Evolutionary conservation across 2,329 filamentous ascomycete species (phyloP), one percentile per base, ranked within the genome.

Genomic region (Biscogniauxia marginata): DNA sequence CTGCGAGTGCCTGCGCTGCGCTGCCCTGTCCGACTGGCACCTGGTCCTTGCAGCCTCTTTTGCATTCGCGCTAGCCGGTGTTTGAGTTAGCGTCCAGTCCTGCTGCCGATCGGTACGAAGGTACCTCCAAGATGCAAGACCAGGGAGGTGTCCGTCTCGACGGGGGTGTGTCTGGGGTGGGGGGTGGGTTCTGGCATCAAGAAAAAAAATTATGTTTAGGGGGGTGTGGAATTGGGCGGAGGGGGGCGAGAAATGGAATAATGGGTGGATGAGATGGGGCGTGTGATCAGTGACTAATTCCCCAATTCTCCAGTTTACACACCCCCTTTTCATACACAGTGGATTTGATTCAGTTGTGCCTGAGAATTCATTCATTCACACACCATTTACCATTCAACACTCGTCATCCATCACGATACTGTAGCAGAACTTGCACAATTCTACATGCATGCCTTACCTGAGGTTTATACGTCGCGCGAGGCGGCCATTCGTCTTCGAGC

Each of bases 31-130:
- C 45, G 30, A 18, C 11, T 39, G 30, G 30, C 20, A 48, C 53
- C 52, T 52, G 59, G 59, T 62, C 62, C 60, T 65, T 63, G 64
- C 59, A 65, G 58, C 57, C 50, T 61, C 61, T 62, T 66, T 52
- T 63, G 60, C 64, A 68, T 66, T 62, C 25, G 24, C 52, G 61
- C 67, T 67, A 69, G 58, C 30, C 65, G 43, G 20, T 53, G 60
- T 66, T 43, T 45, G 63, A 64, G 22, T 59, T 69, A 69, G 67
- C 65, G 65, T 62, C 61, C 45, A 51, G 11, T 59, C 45, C 51
- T 65, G 65, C 57, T 66, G 66, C 62, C 61, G 65, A 69, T 67
- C 63, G 34, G 43, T 59, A 54, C 57, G 58, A 53, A 58, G 50
- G 46, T 52, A 49, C 49, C 13, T n/a, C n/a, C 22, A 46, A 45